phyloP scores from a whole-genome alignment of 148 eudicot species.

The Spergularia bocconei region DNA sequence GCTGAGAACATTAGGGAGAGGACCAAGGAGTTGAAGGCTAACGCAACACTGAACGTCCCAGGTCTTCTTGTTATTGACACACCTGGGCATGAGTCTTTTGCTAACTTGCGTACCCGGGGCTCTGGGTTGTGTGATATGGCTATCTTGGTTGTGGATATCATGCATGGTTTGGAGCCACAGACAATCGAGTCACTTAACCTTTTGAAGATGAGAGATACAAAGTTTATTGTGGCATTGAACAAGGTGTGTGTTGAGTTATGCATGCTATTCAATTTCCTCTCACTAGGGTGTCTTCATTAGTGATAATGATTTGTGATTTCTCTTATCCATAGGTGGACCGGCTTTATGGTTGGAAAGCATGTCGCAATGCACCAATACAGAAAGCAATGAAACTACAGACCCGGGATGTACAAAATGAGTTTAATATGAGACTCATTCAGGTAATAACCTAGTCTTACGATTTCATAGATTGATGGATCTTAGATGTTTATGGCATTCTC shows the following conservation, averaged over 20 bases:
- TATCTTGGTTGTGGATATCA: constrained; percentile 86
- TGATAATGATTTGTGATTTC: constrained; percentile 7
- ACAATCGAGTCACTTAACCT: constrained; percentile 92
- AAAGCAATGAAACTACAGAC: constrained; percentile 76
- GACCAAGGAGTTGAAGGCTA: constrained; percentile 86
- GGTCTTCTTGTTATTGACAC: constrained; percentile 92
- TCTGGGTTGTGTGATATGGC: constrained; percentile 95
- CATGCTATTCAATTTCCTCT: neutral
- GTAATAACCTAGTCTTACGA: constrained; percentile 23
- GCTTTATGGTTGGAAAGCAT: constrained; percentile 81
- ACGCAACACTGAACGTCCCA: constrained; percentile 86
- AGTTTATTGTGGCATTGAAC: constrained; percentile 84
- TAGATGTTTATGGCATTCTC: neutral
- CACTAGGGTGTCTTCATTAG: neutral
- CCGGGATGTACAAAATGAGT: constrained; percentile 73
- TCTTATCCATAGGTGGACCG: constrained; percentile 63
- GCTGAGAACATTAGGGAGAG: constrained; percentile 90
- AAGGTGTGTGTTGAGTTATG: constrained; percentile 49
- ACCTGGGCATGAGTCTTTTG: constrained; percentile 92
- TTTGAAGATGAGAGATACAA: constrained; percentile 82
- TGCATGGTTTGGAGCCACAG: constrained; percentile 93
- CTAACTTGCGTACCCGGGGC: constrained; percentile 81
- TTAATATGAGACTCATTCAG: constrained; percentile 62
- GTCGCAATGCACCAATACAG: constrained; percentile 71
- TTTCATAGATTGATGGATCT: constrained; percentile 10